These are phyloP conservation scores for Ogataea angusta DNA, from an alignment of 805 yeast species.

Conservation along the genomic window DNA sequence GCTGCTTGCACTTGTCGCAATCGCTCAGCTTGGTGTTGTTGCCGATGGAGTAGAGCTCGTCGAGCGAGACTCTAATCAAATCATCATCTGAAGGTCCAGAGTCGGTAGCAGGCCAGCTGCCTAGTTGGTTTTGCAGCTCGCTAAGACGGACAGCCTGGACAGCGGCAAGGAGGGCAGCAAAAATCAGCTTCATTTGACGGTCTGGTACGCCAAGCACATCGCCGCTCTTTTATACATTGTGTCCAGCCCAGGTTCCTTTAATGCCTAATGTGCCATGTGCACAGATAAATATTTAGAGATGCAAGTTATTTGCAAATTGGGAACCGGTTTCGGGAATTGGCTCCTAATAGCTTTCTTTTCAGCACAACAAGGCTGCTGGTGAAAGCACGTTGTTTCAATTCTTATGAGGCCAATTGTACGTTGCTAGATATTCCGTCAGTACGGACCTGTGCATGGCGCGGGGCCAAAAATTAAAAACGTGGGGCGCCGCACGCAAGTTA, in stretches of 20 bases:
- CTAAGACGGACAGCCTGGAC: not conserved
- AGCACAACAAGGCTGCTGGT: too few species aligned
- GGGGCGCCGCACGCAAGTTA: not conserved
- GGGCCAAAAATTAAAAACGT: not conserved
- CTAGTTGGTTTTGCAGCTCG: not conserved
- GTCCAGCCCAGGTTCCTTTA: too few species aligned
- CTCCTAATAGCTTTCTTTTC: too few species aligned
- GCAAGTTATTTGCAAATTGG: too few species aligned
- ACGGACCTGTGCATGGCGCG: not conserved
- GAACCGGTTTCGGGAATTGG: too few species aligned
- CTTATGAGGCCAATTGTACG: not conserved
- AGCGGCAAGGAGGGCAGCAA: not conserved
- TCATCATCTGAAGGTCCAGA: slow-evolving; percentile 3
- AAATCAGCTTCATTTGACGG: not conserved
- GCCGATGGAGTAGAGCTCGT: slow-evolving; percentile 9
- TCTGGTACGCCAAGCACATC: too few species aligned
- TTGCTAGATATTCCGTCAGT: not conserved
- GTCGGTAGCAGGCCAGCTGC: slow-evolving; percentile 1
- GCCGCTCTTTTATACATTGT: too few species aligned
- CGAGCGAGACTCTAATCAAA: slow-evolving; percentile 3
- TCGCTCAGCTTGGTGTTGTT: slow-evolving; percentile 12
- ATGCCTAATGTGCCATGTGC: too few species aligned
- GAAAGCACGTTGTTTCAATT: too few species aligned
- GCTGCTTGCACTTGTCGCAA: slow-evolving; percentile 37
- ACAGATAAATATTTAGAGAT: too few species aligned